A percentile compares a stretch with the other conserved stretches of the same genome.
These are phyloP conservation scores for Cryptosporidium parvum DNA, from an alignment of 169 alveolate species.

Conservation along the genomic window DNA sequence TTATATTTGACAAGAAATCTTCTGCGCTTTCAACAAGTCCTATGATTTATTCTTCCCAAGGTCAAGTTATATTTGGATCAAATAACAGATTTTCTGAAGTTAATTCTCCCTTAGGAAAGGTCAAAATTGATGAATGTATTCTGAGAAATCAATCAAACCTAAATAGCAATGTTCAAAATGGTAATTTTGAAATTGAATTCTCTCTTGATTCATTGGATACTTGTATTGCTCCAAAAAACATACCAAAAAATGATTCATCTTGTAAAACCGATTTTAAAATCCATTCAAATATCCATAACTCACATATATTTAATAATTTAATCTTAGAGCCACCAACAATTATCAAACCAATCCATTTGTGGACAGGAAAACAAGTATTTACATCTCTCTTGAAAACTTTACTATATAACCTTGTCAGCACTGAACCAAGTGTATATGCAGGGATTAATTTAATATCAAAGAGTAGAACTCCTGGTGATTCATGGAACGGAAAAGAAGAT, in stretches of 20 bases:
- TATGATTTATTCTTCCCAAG: conserved; percentile 49
- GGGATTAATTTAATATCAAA: conserved; percentile 70
- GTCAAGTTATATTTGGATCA: conserved; percentile 65
- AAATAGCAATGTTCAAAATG: not conserved
- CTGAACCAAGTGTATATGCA: conserved; percentile 48
- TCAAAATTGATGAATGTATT: conserved; percentile 43
- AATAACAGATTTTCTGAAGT: conserved; percentile 62
- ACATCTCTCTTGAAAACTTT: conserved; percentile 64
- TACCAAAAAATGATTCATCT: not conserved
- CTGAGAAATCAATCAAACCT: conserved; percentile 8
- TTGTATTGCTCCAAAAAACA: not conserved
- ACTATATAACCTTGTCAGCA: conserved; percentile 33
- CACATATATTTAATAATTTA: conserved; percentile 10
- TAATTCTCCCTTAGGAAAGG: conserved; percentile 50
- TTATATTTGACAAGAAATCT: conserved; percentile 40
- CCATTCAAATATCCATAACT: not conserved
- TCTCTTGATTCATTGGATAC: conserved; percentile 8
- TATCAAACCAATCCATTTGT: conserved; percentile 91
- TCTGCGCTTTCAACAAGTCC: conserved; percentile 66
- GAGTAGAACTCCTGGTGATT: conserved; percentile 89
- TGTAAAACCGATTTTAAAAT: not conserved
- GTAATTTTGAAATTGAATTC: not conserved
- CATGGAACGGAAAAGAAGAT: conserved; percentile 89
- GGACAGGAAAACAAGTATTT: conserved; percentile 97
- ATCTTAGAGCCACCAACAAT: conserved; percentile 92